phyloP scores from a whole-genome alignment of 305 asterid genomes.

The Fraxinus floribunda region DNA sequence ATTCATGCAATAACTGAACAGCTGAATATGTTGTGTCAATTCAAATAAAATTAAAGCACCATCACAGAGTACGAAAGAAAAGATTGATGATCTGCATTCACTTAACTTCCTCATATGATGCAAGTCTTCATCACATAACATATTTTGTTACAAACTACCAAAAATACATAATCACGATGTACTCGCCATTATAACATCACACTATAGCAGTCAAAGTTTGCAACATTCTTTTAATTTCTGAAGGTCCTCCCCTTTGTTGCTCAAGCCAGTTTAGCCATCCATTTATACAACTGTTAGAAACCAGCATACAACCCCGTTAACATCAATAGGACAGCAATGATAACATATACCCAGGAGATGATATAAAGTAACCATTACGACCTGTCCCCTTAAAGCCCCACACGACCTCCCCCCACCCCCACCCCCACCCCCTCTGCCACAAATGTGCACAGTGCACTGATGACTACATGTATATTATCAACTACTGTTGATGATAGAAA shows the following conservation, averaged over 20 bases:
- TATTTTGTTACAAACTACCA: background rate
- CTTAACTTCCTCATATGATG: background rate
- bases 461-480: background rate
- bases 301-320: background rate
- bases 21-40: background rate
- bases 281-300: background rate
- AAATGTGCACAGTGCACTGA: background rate
- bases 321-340: background rate
- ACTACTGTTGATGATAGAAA: background rate
- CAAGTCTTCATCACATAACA: background rate
- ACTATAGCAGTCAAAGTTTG: background rate
- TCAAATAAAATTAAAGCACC: background rate
- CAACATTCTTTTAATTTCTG: background rate
- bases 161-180: background rate
- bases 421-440: background rate
- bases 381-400: background rate
- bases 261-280: background rate
- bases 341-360: background rate
- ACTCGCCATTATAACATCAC: background rate
- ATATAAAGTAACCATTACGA: background rate
- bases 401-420: background rate
- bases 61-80: background rate
- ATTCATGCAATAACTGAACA: conserved; percentile 9
- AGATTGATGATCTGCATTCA: background rate
- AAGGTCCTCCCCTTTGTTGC: background rate